These are phyloP conservation scores for Saturnispora silvae DNA, from an alignment of 805 yeast genomes.

Conservation along the genomic window DNA sequence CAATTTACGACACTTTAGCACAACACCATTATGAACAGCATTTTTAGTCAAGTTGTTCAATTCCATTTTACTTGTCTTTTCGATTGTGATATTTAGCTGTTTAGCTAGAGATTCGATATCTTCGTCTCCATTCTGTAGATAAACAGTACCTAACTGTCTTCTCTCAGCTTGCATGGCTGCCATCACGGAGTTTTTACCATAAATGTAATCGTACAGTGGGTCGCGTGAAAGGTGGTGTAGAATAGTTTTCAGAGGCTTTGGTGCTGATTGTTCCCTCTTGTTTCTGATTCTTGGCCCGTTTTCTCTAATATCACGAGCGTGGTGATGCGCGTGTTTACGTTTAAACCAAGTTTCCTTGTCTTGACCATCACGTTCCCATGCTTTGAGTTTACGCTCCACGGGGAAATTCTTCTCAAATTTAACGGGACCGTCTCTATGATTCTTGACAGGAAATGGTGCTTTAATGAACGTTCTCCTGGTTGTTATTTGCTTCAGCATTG, in stretches of 20 bases:
- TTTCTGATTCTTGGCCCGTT: conserved; percentile 14
- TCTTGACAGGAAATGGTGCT: conserved; percentile 20
- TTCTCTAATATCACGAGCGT: conserved; percentile 34
- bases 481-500: background rate
- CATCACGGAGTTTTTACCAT: conserved; percentile 64
- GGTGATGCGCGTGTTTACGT: conserved; percentile 55
- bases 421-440: conserved; percentile 7
- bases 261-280: conserved; percentile 7
- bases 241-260: conserved; percentile 10
- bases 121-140: conserved; percentile 16
- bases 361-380: conserved; percentile 58
- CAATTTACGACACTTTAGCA: conserved; percentile 54
- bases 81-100: conserved; percentile 29
- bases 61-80: conserved; percentile 32
- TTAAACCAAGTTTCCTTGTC: conserved; percentile 54
- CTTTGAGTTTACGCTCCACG: conserved; percentile 31
- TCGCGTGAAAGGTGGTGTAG: conserved; percentile 20
- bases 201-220: conserved; percentile 57
- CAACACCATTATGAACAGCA: conserved; percentile 76
- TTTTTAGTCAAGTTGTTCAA: conserved; percentile 50
- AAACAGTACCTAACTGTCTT: conserved; percentile 29
- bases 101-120: conserved; percentile 40
- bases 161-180: conserved; percentile 54
- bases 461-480: conserved; percentile 1
- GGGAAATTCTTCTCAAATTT: conserved; percentile 38